These are phyloP conservation scores for Sechiopsis laciniata DNA, from an alignment of 306 rosid species.

Conservation along the genomic window DNA sequence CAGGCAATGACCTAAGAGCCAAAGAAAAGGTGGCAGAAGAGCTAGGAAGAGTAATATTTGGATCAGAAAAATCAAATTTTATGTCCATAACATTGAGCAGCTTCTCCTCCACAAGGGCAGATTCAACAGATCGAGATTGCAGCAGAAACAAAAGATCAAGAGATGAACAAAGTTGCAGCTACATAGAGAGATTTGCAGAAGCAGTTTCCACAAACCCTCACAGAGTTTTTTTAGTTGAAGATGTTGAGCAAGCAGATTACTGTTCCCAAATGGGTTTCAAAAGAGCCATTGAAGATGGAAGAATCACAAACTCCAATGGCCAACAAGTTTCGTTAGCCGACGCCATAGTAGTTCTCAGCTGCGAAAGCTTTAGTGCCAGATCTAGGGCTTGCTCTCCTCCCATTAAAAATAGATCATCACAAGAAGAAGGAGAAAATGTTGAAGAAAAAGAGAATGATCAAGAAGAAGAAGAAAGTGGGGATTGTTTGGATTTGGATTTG, in stretches of 20 bases:
- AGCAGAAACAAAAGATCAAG: slow-evolving; percentile 56
- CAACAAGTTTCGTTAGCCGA: slow-evolving; percentile 60
- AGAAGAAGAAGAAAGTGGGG: slow-evolving; percentile 27
- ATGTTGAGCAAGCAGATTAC: slow-evolving; percentile 79
- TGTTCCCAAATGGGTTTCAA: slow-evolving; percentile 72
- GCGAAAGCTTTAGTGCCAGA: slow-evolving; percentile 71
- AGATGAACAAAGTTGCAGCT: slow-evolving; percentile 66
- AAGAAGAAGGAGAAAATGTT: slow-evolving; percentile 21
- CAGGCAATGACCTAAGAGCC: slow-evolving; percentile 49
- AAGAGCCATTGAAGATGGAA: slow-evolving; percentile 74
- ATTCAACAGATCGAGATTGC: slow-evolving; percentile 42
- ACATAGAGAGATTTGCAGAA: slow-evolving; percentile 58
- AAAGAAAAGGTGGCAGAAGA: slow-evolving; percentile 73
- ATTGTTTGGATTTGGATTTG: slow-evolving; percentile 66
- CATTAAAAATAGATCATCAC: slow-evolving; percentile 31
- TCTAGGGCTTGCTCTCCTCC: slow-evolving; percentile 83
- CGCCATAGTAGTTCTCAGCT: slow-evolving; percentile 70
- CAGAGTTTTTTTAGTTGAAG: slow-evolving; percentile 74
- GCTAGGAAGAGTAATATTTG: slow-evolving; percentile 59
- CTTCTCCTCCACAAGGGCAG: slow-evolving; percentile 66
- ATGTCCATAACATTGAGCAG: slow-evolving; percentile 63
- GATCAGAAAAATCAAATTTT: slow-evolving; percentile 42
- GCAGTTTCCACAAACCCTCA: slow-evolving; percentile 61
- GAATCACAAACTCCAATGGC: slow-evolving; percentile 42
- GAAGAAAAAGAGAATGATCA: slow-evolving; percentile 9